phyloP scores from a whole-genome alignment of 2,329 filamentous ascomycete genomes.

The Nemania bipapillata region DNA sequence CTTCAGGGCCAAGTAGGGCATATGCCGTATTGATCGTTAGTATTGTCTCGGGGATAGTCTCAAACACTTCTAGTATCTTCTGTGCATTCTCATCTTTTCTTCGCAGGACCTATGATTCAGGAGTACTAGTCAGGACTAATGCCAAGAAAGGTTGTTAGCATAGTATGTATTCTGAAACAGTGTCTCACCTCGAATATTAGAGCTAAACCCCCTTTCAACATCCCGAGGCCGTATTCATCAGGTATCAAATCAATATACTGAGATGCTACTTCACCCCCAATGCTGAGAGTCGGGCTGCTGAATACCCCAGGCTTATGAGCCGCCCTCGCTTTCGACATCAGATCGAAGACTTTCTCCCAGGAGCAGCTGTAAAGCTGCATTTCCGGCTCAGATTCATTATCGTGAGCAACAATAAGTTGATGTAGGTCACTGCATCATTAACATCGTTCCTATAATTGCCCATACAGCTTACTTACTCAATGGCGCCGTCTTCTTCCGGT shows the following conservation, averaged over 20 bases:
- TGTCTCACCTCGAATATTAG: not conserved
- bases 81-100: not conserved
- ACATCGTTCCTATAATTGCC: not conserved
- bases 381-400: not conserved
- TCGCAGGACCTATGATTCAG: not conserved
- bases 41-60: not conserved
- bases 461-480: not conserved
- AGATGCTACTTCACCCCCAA: not conserved
- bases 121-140: not conserved
- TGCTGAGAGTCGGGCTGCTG: not conserved
- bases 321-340: not conserved
- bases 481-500: not conserved
- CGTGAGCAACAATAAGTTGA: not conserved
- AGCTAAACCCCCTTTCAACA: not conserved
- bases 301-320: not conserved
- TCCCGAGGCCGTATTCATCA: not conserved
- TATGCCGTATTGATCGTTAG: not conserved
- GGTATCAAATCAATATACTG: too few species aligned
- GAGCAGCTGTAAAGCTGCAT: not conserved
- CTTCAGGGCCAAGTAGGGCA: not conserved
- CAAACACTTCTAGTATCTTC: conserved; percentile 1
- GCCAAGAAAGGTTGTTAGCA: not conserved
- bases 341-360: not conserved
- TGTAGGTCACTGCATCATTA: not conserved
- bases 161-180: not conserved